These are phyloP conservation scores for Penstemon eatonii DNA, from an alignment of 257 asterid genomes.

Conservation along the genomic window DNA sequence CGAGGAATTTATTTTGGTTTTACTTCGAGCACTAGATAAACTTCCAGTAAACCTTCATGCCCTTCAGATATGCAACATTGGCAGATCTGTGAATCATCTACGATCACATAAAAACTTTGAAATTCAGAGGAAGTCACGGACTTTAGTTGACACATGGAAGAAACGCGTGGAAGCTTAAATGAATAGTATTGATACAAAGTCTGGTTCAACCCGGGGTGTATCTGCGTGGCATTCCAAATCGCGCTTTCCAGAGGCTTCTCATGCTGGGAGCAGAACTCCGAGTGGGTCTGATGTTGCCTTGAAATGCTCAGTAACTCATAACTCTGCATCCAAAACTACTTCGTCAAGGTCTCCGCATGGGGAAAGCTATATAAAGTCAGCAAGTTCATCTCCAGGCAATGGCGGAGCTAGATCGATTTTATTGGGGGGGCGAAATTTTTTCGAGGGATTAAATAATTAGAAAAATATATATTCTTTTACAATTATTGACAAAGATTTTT, in stretches of 20 bases:
- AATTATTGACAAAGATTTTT: too few relatives aligned
- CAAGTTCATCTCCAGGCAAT: conserved; percentile 48
- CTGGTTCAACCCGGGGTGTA: conserved; percentile 40
- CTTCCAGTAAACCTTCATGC: conserved; percentile 60
- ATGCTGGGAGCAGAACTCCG: conserved; percentile 37
- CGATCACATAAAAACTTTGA: conserved; percentile 53
- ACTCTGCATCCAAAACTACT: conserved; percentile 40
- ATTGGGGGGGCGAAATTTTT: too few relatives aligned
- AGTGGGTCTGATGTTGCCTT: conserved; percentile 44
- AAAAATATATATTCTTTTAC: too few relatives aligned
- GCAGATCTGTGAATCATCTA: conserved; percentile 58
- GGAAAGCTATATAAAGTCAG: conserved; percentile 40
- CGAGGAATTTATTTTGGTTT: conserved; percentile 55
- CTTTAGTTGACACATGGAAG: conserved; percentile 67
- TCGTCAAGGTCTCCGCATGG: conserved; percentile 40
- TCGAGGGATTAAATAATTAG: too few relatives aligned
- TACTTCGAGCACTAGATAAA: conserved; percentile 58
- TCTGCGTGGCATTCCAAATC: conserved; percentile 46
- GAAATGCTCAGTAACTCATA: conserved; percentile 40
- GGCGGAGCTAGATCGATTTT: too few relatives aligned
- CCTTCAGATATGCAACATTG: conserved; percentile 59
- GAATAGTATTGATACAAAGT: conserved; percentile 48
- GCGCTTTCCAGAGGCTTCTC: conserved; percentile 37
- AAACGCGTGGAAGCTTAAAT: conserved; percentile 67
- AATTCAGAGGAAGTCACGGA: conserved; percentile 54